Base-by-base conservation (phyloP, 2,329 filamentous ascomycete species). In the Leptosphaerulina australis region DNA sequence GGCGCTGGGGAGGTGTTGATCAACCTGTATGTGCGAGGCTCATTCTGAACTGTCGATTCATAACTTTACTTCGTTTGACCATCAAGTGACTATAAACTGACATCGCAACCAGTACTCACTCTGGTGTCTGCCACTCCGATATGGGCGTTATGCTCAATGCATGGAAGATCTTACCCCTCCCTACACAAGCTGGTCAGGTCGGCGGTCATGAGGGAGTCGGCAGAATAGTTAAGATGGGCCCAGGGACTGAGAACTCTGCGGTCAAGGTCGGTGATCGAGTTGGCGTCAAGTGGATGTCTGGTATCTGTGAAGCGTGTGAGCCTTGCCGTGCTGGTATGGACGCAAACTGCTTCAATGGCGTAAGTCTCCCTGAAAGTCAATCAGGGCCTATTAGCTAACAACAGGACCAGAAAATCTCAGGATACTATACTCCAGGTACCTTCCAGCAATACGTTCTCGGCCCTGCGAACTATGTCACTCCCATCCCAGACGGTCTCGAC, bases 141-240 rank as follows among this genome's bases (percentile, higher is more conserved):
- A 73, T 83, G 54, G 83, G 70, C 44, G 58, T 73, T 46, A 79
- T 79, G 76, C 74, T 69, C 43, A 78, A 76, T 62, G 44, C 60
- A 5, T 87, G 82, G 79, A 78, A 74, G 55, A 77, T 75, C 9
- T 79, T 88, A 1, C 84, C 83, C 2, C 76, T 74, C 55, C 83
- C 81, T 26, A 86, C 83, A 6, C 80, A 79, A 63, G 69, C 78
- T 28, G 83, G 83, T 8, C 85, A 88, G 67, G 79, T 88, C 3
- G 86, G 86, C 31, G 87, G 87, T 4, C 86, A 89, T 63, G 86
- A 89, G 71, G 86, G 86, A 14, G 82, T 88, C 1, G 84, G 84
- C 31, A 80, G 79, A 43, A 76, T 89, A 24, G 84, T 86, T 31
- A 85, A 86, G 65, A 75, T 89, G 53, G 86, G 87, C 0, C 76